Conservation (phyloP, 768 basidiomycete species). For the Mycena capillaripes region DNA sequence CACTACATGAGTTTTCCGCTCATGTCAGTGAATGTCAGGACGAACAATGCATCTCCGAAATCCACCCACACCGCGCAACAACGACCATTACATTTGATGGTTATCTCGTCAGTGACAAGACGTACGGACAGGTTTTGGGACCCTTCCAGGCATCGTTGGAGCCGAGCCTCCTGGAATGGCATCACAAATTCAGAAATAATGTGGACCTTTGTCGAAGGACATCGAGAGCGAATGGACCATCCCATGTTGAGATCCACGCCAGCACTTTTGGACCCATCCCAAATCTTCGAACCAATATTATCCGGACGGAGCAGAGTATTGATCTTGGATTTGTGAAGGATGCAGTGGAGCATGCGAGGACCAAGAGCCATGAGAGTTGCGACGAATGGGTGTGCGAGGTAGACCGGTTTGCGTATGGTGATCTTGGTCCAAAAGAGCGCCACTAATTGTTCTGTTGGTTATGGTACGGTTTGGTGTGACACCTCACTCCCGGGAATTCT, state of each 20-base stretch:
- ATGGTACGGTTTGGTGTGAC: too few species aligned
- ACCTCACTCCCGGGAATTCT: too few species aligned
- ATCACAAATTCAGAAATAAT: slow-evolving; percentile 6
- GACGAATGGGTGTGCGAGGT: not conserved
- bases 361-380: not conserved
- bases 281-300: not conserved
- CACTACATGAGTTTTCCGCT: not conserved
- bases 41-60: not conserved
- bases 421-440: too few species aligned
- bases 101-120: not conserved
- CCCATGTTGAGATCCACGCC: slow-evolving; percentile 2
- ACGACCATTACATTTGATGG: not conserved
- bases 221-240: slow-evolving; percentile 3
- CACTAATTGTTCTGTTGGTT: too few species aligned
- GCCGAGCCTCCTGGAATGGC: slow-evolving; percentile 2
- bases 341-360: not conserved
- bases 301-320: not conserved
- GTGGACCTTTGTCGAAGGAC: not conserved
- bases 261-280: not conserved
- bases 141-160: not conserved
- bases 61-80: not conserved
- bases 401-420: not conserved
- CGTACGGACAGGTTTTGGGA: not conserved
- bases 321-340: slow-evolving; percentile 5
- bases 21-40: not conserved